Base-by-base conservation (phyloP, 225 moss, liverwort and hornwort species). In the Rhytidiadelphus loreus region DNA sequence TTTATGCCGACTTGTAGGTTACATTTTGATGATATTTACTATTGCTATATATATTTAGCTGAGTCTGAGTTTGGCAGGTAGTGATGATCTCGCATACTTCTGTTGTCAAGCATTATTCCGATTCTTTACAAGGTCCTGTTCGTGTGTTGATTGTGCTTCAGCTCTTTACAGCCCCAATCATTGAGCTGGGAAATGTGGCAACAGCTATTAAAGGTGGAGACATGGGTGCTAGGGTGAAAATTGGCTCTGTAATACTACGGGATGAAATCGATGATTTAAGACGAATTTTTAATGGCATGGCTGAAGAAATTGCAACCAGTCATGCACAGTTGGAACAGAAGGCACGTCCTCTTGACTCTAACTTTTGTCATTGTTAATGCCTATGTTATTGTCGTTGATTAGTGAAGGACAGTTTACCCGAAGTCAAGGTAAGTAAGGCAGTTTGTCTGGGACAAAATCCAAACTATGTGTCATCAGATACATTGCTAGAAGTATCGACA, bases 191-290 rank as follows among this genome's bases (percentile, higher is more conserved):
- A 72, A 91, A 89, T 87, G 93, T 93, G 82, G 94, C 94, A 83
- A 82, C 93, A 88, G 94, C 93, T 90, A 93, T 94, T 60, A 87
- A 91, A 83, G 86, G 72, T 61, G 94, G 94, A 87, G 90, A 94
- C 81, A 94, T 94, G 94, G 90, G 62, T 75, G 94, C 94, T 72
- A 87, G 94, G 86, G 92, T 94, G 88, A 92, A 93, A 80, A 92
- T 93, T 84, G 94, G 93, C 59, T 92, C 89, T 84, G 93, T 92
- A 61, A 88, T 93, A 89, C 65, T 93, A 28, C 77, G 93, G 48
- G 94, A 94, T 88, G 94, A 94, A 86, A 94, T 94, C 53, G 92
- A 94, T 72, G 94, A 94, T 88, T 89, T 94, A 73, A 91, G 94
- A 83, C 85, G 90, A 81, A 94, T 92, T 86, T 94, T 94, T 68